Evolutionary conservation across 495 filamentous ascomycete genomes (phyloP), one percentile per base, ranked within the genome.

Genomic region (Neurospora tetrasperma): DNA sequence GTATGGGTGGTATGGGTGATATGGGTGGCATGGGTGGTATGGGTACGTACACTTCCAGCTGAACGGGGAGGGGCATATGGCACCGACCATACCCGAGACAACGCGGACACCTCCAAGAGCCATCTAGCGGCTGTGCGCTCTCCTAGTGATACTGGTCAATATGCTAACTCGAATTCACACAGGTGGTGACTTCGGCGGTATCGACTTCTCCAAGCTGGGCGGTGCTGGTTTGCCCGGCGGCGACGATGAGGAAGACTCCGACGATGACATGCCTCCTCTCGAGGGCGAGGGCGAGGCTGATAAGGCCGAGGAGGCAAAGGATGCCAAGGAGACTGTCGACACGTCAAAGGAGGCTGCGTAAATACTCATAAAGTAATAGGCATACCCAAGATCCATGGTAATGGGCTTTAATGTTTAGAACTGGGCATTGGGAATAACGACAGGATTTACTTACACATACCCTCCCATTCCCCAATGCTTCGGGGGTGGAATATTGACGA

Each of bases 171-270:
- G 41, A 18, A 18, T 70, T 3, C 39, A 42, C 71, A 75, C 74
- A 73, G 86, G 86, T 71, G 88, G 85, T 71, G 89, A 90, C 79
- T 90, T 92, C 73, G 87, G 88, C 71, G 88, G 89, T 42, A 89
- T 93, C 81, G 92, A 97, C 82, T 97, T 97, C 90, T 96, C 92
- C 78, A 97, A 97, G 86, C 92, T 97, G 75, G 94, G 91, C 44
- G 84, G 82, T 73, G 89, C 83, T 46, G 89, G 82, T 48, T 83
- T 86, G 76, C 85, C 78, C 62, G 80, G 77, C 23, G 86, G 81
- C 20, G 90, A 86, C 23, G 90, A 87, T 18, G 89, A 86, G 2
- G 90, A 90, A 0, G 90, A 91, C 1, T 80, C 79, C 5, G 83
- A 85, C 68, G 84, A 84, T 42, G 82, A 82, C 40, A 80, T 81